phyloP scores from a whole-genome alignment of 768 basidiomycete genomes.

The Amylocystis lapponica region DNA sequence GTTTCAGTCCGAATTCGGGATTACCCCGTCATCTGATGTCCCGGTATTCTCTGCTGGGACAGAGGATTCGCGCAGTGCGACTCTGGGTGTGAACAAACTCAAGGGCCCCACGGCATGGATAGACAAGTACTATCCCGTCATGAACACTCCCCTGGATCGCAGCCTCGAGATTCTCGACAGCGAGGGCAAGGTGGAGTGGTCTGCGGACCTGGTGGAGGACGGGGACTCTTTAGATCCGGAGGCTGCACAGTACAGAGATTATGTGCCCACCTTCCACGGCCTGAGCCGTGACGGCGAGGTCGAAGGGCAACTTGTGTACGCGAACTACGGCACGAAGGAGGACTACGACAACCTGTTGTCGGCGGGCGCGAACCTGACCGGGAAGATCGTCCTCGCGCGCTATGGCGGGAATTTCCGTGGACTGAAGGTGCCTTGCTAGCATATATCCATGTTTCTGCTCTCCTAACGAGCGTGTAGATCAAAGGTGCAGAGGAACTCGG shows the following conservation, averaged over 20 bases:
- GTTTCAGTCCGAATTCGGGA: slow-evolving; percentile 61
- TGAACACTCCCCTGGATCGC: slow-evolving; percentile 73
- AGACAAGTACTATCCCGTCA: slow-evolving; percentile 81
- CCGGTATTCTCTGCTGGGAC: slow-evolving; percentile 76
- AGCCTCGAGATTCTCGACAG: slow-evolving; percentile 59
- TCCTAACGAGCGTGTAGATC: slow-evolving; percentile 37
- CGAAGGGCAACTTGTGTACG: slow-evolving; percentile 69
- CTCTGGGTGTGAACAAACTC: slow-evolving; percentile 42
- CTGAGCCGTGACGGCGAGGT: slow-evolving; percentile 73
- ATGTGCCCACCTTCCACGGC: slow-evolving; percentile 81
- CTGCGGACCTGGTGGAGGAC: slow-evolving; percentile 67
- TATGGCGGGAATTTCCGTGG: slow-evolving; percentile 83
- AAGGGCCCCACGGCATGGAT: slow-evolving; percentile 67
- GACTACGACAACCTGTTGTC: slow-evolving; percentile 65
- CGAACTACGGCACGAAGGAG: slow-evolving; percentile 70
- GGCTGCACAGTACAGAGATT: slow-evolving; percentile 57
- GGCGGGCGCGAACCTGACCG: slow-evolving; percentile 66
- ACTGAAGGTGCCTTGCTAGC: slow-evolving; percentile 55
- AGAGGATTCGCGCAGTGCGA: slow-evolving; percentile 57
- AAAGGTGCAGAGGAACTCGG: slow-evolving; percentile 81
- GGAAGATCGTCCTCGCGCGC: slow-evolving; percentile 72
- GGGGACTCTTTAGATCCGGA: slow-evolving; percentile 72
- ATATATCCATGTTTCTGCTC: not conserved
- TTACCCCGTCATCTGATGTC: slow-evolving; percentile 35
- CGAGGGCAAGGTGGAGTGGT: slow-evolving; percentile 58